Evolutionary conservation across 306 rosid genomes (phyloP).

Genomic region (Glycine tomentella): DNA sequence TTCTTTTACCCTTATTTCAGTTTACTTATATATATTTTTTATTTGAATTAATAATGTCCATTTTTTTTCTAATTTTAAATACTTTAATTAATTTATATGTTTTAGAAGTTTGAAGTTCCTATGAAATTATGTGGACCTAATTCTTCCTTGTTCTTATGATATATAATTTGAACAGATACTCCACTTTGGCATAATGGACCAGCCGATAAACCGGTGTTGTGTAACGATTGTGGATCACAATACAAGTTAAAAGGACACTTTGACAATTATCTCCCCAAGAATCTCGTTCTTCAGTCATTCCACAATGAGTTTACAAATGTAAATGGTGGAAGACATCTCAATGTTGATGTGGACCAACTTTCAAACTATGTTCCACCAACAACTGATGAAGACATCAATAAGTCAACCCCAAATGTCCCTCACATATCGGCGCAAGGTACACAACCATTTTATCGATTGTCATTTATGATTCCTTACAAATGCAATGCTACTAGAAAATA

Average conservation of each 20-base stretch:
- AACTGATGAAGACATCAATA: not conserved
- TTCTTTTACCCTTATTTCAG: not conserved
- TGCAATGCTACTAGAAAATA: no score
- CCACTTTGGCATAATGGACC: slow-evolving; percentile 53
- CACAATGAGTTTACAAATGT: not conserved
- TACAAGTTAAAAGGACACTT: slow-evolving; percentile 38
- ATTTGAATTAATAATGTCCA: not conserved
- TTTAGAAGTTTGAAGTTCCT: not conserved
- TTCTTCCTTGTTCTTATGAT: not conserved
- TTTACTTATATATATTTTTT: not conserved
- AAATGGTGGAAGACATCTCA: not conserved
- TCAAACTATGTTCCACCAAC: not conserved
- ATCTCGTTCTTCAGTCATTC: not conserved
- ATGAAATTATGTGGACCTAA: not conserved
- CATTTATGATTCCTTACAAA: no score
- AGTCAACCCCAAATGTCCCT: not conserved
- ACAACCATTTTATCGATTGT: not conserved
- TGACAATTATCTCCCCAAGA: slow-evolving; percentile 34
- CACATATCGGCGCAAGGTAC: not conserved
- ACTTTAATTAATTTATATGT: not conserved
- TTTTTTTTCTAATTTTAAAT: no score
- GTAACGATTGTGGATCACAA: slow-evolving; percentile 47
- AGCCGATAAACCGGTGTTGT: slow-evolving; percentile 29
- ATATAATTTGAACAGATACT: slow-evolving; percentile 26
- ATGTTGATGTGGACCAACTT: not conserved